phyloP scores from a whole-genome alignment of 257 asterid genomes.

The Penstemon davidsonii region DNA sequence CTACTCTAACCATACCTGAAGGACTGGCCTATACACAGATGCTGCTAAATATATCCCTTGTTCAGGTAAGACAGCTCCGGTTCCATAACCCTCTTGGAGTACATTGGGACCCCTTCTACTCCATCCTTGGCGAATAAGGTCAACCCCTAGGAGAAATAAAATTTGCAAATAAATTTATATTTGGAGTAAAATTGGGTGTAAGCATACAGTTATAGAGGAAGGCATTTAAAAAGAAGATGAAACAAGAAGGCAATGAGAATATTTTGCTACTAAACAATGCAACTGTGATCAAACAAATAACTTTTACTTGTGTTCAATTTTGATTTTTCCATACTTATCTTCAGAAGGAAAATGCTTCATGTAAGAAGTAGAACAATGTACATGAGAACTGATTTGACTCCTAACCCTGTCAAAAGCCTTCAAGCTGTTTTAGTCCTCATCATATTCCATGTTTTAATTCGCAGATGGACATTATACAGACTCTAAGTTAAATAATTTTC shows the following conservation, averaged over 20 bases:
- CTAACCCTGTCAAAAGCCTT: background rate
- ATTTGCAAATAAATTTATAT: conserved; percentile 11
- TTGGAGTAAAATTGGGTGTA: conserved; percentile 11
- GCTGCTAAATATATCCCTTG: conserved; percentile 97
- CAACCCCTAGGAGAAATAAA: conserved; percentile 54
- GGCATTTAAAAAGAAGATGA: conserved; percentile 14
- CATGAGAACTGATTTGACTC: background rate
- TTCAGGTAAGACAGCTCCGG: conserved; percentile 88
- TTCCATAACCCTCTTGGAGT: conserved; percentile 97
- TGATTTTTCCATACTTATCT: conserved; percentile 1
- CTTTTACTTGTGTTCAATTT: background rate
- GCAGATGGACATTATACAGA: conserved; percentile 2
- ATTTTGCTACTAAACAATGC: background rate
- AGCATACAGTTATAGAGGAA: conserved; percentile 4
- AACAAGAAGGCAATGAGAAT: background rate
- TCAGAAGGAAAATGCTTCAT: conserved; percentile 16
- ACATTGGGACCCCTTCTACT: conserved; percentile 77
- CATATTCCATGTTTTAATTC: background rate
- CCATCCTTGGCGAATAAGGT: conserved; percentile 88
- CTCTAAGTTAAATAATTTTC: conserved; percentile 5
- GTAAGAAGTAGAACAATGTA: background rate
- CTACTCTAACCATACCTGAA: conserved; percentile 60
- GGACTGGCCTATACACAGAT: conserved; percentile 92
- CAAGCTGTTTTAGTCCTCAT: conserved; percentile 18
- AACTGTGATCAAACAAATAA: background rate